These are phyloP conservation scores for Fomitiporia mediterranea DNA, from an alignment of 1,284 basidiomycete species.

Conservation along the genomic window DNA sequence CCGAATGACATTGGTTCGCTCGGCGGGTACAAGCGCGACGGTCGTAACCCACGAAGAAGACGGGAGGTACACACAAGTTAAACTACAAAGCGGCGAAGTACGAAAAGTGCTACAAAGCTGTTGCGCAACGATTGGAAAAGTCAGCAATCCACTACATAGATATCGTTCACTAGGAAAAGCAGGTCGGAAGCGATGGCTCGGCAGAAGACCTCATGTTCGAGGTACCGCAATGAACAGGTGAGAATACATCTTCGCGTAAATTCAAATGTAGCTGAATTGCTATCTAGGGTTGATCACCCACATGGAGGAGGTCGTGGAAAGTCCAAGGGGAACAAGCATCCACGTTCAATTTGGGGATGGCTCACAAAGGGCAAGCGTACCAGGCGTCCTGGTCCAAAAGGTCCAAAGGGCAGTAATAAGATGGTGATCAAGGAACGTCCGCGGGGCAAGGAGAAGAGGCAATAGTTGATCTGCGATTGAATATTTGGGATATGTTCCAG, in stretches of 20 bases:
- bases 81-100: conserved; percentile 90
- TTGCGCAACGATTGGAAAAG: conserved; percentile 86
- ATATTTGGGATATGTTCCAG: background rate
- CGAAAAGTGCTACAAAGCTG: conserved; percentile 81
- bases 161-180: conserved; percentile 87
- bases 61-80: conserved; percentile 76
- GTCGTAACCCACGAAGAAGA: conserved; percentile 72
- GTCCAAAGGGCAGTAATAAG: conserved; percentile 89
- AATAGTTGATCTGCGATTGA: background rate
- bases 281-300: conserved; percentile 80
- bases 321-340: conserved; percentile 93
- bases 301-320: conserved; percentile 98
- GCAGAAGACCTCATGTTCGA: conserved; percentile 82
- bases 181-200: conserved; percentile 86
- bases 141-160: conserved; percentile 92
- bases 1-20: conserved; percentile 80
- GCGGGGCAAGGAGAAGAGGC: conserved; percentile 70
- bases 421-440: conserved; percentile 89
- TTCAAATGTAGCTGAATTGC: conserved; percentile 13
- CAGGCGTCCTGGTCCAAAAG: conserved; percentile 83
- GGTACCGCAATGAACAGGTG: conserved; percentile 99
- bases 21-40: conserved; percentile 85
- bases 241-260: conserved; percentile 29
- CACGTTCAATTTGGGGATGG: conserved; percentile 89
- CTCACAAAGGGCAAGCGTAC: conserved; percentile 90